phyloP scores from a whole-genome alignment of 1,139 yeast genomes.

The Saccharomycopsis phalli region DNA sequence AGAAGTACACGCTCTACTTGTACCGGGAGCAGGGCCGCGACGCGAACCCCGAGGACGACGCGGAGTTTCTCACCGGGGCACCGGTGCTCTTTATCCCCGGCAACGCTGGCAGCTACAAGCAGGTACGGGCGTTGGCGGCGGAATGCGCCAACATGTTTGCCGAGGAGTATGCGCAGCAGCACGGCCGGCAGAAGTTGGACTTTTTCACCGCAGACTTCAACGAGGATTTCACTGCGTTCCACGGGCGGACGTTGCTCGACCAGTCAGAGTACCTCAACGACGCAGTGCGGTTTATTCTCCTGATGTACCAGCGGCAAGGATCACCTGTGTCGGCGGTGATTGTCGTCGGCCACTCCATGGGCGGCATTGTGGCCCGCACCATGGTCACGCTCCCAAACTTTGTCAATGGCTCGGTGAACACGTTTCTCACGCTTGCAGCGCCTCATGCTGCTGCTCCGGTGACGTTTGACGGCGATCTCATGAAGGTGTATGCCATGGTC shows the following conservation, averaged over 20 bases:
- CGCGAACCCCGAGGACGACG: conserved; percentile 36
- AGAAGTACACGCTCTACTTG: conserved; percentile 70
- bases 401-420: conserved; percentile 59
- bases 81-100: conserved; percentile 96
- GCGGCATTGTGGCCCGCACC: conserved; percentile 84
- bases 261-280: conserved; percentile 93
- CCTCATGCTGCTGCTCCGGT: conserved; percentile 94
- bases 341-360: conserved; percentile 91
- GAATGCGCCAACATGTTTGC: conserved; percentile 48
- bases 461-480: conserved; percentile 87
- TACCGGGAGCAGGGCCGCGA: conserved; percentile 77
- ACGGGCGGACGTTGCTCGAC: conserved; percentile 85
- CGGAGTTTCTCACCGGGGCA: conserved; percentile 48
- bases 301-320: conserved; percentile 37
- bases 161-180: conserved; percentile 26
- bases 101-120: conserved; percentile 90
- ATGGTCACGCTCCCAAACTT: conserved; percentile 77
- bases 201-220: conserved; percentile 89
- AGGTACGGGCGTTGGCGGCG: conserved; percentile 87
- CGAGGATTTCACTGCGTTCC: conserved; percentile 94
- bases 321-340: conserved; percentile 60
- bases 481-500: conserved; percentile 62
- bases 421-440: conserved; percentile 79
- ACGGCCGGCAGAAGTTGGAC: conserved; percentile 40
- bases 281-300: conserved; percentile 67